Conservation (phyloP, 495 filamentous ascomycete genomes). For the Saxispiralis lemnorum region DNA sequence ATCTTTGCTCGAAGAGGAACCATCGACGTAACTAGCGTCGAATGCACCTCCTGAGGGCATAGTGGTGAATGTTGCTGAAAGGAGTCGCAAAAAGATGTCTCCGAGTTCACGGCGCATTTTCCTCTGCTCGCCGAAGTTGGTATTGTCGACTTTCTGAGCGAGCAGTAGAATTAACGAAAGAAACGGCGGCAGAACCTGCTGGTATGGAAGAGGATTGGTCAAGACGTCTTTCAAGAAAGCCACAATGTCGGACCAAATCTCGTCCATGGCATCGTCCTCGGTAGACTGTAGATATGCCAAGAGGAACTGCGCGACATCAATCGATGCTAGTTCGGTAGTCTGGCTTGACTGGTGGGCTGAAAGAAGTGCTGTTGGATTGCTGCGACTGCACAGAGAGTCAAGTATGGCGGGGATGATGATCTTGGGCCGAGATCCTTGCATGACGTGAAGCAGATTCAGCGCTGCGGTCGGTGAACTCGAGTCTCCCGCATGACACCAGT, state of each 20-base stretch:
- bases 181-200: constrained; percentile 72
- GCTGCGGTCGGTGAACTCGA: constrained; percentile 30
- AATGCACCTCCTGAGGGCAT: constrained; percentile 31
- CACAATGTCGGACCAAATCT: constrained; percentile 93
- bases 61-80: constrained; percentile 82
- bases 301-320: constrained; percentile 70
- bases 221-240: constrained; percentile 78
- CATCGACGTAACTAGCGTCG: background rate
- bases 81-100: constrained; percentile 69
- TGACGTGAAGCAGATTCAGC: constrained; percentile 70
- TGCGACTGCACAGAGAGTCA: constrained; percentile 87
- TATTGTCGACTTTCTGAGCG: constrained; percentile 89
- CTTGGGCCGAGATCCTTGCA: constrained; percentile 81
- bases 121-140: constrained; percentile 88
- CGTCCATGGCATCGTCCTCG: constrained; percentile 97
- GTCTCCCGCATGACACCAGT: constrained; percentile 40
- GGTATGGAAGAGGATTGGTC: constrained; percentile 84
- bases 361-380: constrained; percentile 66
- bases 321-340: constrained; percentile 64
- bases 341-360: constrained; percentile 65
- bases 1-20: constrained; percentile 10
- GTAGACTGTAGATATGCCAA: constrained; percentile 74
- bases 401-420: constrained; percentile 92
- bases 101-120: constrained; percentile 85
- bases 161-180: constrained; percentile 78